Conservation (phyloP, 1,284 basidiomycete species). For the Polyporus tsugae region DNA sequence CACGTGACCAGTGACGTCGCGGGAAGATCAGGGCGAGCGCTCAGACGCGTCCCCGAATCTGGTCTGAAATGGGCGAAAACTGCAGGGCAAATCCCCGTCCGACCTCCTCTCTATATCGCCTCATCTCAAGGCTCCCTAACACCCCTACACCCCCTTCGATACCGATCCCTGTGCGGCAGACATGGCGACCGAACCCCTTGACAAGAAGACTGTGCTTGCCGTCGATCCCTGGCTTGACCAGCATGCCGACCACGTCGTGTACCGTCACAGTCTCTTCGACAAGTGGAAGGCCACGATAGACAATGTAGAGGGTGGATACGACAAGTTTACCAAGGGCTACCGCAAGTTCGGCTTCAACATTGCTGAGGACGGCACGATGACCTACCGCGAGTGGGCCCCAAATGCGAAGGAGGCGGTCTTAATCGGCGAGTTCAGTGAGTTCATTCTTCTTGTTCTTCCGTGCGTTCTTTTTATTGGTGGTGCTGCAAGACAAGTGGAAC, state of each 20-base stretch:
- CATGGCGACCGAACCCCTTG: constrained; percentile 46
- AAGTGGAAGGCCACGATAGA: constrained; percentile 82
- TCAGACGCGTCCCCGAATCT: constrained; percentile 16
- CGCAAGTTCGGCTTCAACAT: constrained; percentile 87
- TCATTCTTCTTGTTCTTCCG: constrained; percentile 19
- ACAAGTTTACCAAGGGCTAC: constrained; percentile 89
- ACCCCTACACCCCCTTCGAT: not conserved
- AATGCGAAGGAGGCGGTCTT: constrained; percentile 85
- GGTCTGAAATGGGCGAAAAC: constrained; percentile 25
- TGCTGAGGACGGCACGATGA: constrained; percentile 71
- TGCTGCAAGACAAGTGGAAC: constrained; percentile 82
- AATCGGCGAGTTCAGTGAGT: constrained; percentile 97
- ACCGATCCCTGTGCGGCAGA: not conserved
- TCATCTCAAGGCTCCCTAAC: constrained; percentile 6
- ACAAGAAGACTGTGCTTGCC: constrained; percentile 62
- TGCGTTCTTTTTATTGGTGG: constrained; percentile 2
- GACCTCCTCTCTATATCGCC: constrained; percentile 15
- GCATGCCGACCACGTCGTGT: constrained; percentile 74
- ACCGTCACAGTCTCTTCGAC: constrained; percentile 76
- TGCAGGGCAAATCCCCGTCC: constrained; percentile 12
- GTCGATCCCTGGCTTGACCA: constrained; percentile 82
- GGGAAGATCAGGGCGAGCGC: constrained; percentile 11
- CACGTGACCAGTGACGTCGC: constrained; percentile 34
- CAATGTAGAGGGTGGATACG: constrained; percentile 86
- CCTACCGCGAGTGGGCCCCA: constrained; percentile 97